Evolutionary conservation across 106 monocot genomes (phyloP).

Genomic region (Dendrobium chrysotoxum): DNA sequence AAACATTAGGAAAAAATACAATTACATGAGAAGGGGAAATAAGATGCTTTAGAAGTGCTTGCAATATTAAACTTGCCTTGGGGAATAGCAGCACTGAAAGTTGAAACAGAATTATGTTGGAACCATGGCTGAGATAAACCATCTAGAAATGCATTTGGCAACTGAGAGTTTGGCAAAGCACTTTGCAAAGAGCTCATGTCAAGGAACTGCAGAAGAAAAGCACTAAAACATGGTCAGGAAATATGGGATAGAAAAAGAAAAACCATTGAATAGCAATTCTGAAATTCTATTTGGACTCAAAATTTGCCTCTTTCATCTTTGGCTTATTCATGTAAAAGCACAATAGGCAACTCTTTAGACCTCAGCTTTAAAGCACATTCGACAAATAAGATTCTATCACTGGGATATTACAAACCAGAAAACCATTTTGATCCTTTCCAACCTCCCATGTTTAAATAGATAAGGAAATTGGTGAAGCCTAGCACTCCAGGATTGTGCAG

Average conservation of each 20-base stretch:
- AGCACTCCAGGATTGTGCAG: no score
- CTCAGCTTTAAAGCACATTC: not conserved
- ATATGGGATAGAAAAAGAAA: not conserved
- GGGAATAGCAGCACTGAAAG: slow-evolving; percentile 6
- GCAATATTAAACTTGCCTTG: slow-evolving; percentile 8
- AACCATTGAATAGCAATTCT: not conserved
- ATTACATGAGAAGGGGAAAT: not conserved
- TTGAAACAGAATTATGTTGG: slow-evolving; percentile 6
- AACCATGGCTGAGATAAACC: slow-evolving; percentile 18
- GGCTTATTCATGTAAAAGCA: not conserved
- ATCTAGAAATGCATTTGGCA: slow-evolving; percentile 14
- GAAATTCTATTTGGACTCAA: not conserved
- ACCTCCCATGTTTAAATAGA: no score
- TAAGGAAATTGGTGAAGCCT: no score
- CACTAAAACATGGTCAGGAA: not conserved
- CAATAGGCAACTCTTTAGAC: not conserved
- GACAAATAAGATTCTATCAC: not conserved
- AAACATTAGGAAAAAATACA: not conserved
- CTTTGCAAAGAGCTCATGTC: slow-evolving; percentile 22
- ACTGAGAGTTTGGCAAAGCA: slow-evolving; percentile 15
- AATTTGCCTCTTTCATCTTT: not conserved
- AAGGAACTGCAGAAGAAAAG: slow-evolving; percentile 10
- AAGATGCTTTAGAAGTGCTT: not conserved
- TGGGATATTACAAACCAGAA: no score
- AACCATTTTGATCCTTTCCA: no score